These are phyloP conservation scores for Curvularia hawaiiensis DNA, from an alignment of 2,329 filamentous ascomycete genomes.

Conservation along the genomic window DNA sequence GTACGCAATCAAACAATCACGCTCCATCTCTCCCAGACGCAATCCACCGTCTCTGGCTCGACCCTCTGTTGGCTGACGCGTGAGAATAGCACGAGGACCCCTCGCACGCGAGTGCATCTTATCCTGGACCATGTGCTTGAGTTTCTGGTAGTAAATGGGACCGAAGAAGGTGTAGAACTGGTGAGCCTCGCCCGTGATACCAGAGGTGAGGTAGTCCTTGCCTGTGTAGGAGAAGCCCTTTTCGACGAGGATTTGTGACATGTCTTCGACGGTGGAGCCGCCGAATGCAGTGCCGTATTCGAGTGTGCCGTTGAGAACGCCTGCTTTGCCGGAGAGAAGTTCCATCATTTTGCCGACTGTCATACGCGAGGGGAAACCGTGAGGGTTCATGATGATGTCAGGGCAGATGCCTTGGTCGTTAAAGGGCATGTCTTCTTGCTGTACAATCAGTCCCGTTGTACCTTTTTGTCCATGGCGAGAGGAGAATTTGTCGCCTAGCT, in stretches of 20 bases:
- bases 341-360: conserved; percentile 98
- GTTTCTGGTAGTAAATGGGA: conserved; percentile 98
- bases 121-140: conserved; percentile 99
- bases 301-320: conserved; percentile 80
- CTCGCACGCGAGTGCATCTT: conserved; percentile 98
- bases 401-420: conserved; percentile 88
- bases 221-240: conserved; percentile 96
- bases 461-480: conserved; percentile 98
- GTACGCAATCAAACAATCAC: conserved; percentile 96
- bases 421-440: conserved; percentile 97
- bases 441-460: conserved; percentile 94
- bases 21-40: conserved; percentile 96
- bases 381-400: conserved; percentile 99
- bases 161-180: conserved; percentile 98
- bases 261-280: conserved; percentile 84
- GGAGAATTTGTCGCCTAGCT: conserved; percentile 98
- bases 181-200: conserved; percentile 90
- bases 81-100: conserved; percentile 89
- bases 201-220: conserved; percentile 95
- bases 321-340: conserved; percentile 91
- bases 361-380: conserved; percentile 99
- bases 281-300: conserved; percentile 91
- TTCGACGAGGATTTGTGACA: conserved; percentile 82
- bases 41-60: conserved; percentile 90
- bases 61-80: conserved; percentile 94